These are phyloP conservation scores for Aureobasidium mangrovei DNA, from an alignment of 2,329 filamentous ascomycete genomes.

Conservation along the genomic window DNA sequence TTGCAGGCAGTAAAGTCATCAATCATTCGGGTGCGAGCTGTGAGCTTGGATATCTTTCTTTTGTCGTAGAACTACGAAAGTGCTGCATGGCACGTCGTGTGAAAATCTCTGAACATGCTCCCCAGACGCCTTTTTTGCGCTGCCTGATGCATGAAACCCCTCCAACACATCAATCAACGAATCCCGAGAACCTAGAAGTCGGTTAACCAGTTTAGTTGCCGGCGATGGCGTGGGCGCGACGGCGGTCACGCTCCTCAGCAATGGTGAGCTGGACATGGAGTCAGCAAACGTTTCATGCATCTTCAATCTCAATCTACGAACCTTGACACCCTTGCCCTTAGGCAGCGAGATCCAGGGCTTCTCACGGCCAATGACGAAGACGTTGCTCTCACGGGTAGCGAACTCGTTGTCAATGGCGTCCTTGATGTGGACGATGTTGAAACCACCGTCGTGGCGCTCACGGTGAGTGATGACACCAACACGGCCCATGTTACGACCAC, in stretches of 20 bases:
- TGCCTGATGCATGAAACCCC: slow-evolving; percentile 14
- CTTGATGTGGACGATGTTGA: slow-evolving; percentile 99
- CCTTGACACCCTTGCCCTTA: slow-evolving; percentile 99
- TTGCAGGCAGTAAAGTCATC: background rate
- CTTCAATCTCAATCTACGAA: slow-evolving; percentile 24
- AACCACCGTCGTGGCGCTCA: slow-evolving; percentile 99
- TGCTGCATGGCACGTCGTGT: slow-evolving; percentile 12
- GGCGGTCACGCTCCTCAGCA: slow-evolving; percentile 97
- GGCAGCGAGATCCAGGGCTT: slow-evolving; percentile 99
- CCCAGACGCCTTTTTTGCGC: slow-evolving; percentile 14
- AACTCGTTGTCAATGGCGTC: slow-evolving; percentile 99
- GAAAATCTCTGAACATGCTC: slow-evolving; percentile 12
- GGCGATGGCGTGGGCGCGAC: slow-evolving; percentile 61
- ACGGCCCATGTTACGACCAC: slow-evolving; percentile 99
- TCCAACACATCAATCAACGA: slow-evolving; percentile 13
- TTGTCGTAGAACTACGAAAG: slow-evolving; percentile 14
- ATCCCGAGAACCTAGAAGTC: slow-evolving; percentile 9
- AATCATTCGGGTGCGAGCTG: slow-evolving; percentile 11
- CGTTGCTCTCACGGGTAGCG: slow-evolving; percentile 98
- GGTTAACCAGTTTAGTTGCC: slow-evolving; percentile 21
- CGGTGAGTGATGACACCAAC: slow-evolving; percentile 99
- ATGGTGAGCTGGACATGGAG: slow-evolving; percentile 66
- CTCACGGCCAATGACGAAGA: slow-evolving; percentile 96
- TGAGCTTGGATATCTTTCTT: slow-evolving; percentile 15
- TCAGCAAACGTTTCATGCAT: slow-evolving; percentile 14